Evolutionary conservation across 225 moss, liverwort and hornwort genomes (phyloP).

Genomic region (Anthoceros angustus): DNA sequence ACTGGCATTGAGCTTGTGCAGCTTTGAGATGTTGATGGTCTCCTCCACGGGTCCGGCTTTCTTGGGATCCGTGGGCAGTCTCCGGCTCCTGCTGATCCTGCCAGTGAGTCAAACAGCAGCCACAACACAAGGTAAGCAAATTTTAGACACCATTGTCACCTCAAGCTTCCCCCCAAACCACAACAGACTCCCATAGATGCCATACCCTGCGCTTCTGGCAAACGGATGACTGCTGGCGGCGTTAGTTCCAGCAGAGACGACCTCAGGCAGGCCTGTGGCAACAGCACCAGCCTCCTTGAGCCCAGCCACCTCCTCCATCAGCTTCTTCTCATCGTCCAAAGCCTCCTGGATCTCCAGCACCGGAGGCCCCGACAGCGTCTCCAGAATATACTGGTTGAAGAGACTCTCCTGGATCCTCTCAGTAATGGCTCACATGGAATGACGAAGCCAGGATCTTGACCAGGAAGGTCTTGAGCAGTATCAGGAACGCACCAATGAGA

Average conservation of each 20-base stretch:
- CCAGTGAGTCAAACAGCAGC: slow-evolving; percentile 11
- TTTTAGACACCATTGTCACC: too few relatives aligned
- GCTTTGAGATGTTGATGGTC: slow-evolving; percentile 25
- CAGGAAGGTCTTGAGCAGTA: slow-evolving; percentile 54
- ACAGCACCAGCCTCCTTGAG: slow-evolving; percentile 59
- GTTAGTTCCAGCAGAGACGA: slow-evolving; percentile 20
- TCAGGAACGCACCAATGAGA: slow-evolving; percentile 42
- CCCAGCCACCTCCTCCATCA: slow-evolving; percentile 51
- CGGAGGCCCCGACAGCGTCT: slow-evolving; percentile 53
- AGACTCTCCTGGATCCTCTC: slow-evolving; percentile 91
- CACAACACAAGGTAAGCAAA: slow-evolving; percentile 11
- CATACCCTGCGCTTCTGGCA: too few relatives aligned
- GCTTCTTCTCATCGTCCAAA: slow-evolving; percentile 36
- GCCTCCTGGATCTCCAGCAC: slow-evolving; percentile 22
- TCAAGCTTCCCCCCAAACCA: too few relatives aligned
- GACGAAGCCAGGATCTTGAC: slow-evolving; percentile 80
- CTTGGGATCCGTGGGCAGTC: slow-evolving; percentile 10
- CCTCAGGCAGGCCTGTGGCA: slow-evolving; percentile 37
- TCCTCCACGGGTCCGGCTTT: slow-evolving; percentile 8
- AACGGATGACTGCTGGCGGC: too few relatives aligned
- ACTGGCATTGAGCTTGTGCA: slow-evolving; percentile 59
- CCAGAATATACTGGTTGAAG: slow-evolving; percentile 81
- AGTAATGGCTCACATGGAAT: slow-evolving; percentile 69
- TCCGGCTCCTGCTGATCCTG: slow-evolving; percentile 7
- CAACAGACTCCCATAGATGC: too few relatives aligned